Evolutionary conservation across 2,329 filamentous ascomycete genomes (phyloP).

Genomic region (Colletotrichum gloeosporioides): DNA sequence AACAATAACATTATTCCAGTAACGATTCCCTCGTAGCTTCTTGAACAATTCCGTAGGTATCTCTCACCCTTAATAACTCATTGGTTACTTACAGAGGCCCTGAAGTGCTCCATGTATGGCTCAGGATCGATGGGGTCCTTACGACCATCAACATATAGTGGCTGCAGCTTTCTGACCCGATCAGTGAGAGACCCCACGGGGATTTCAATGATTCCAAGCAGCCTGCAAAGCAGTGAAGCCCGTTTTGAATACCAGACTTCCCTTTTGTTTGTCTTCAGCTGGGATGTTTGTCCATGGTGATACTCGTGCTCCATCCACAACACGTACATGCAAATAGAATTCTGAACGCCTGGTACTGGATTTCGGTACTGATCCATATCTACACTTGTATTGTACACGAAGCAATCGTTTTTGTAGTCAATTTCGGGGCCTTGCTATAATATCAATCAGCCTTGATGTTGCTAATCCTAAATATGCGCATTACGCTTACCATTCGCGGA

Average conservation of each 20-base stretch:
- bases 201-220: neutral
- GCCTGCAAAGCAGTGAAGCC: rapidly evolving
- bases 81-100: rapidly evolving
- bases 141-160: neutral
- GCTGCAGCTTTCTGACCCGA: rapidly evolving
- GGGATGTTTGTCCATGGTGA: neutral
- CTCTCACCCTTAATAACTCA: too few species aligned
- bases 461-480: neutral
- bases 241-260: neutral
- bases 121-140: neutral
- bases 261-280: rapidly evolving
- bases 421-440: neutral
- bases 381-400: neutral
- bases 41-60: too few species aligned
- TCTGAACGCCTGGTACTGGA: rapidly evolving
- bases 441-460: neutral
- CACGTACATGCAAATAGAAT: neutral
- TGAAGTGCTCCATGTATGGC: neutral
- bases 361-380: neutral
- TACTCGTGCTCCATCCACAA: neutral
- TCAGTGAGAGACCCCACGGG: rapidly evolving
- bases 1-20: too few species aligned
- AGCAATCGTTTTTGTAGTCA: neutral
- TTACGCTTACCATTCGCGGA: neutral
- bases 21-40: too few species aligned